phyloP scores from a whole-genome alignment of 179 eudicot genomes.

The Silene coronaria region DNA sequence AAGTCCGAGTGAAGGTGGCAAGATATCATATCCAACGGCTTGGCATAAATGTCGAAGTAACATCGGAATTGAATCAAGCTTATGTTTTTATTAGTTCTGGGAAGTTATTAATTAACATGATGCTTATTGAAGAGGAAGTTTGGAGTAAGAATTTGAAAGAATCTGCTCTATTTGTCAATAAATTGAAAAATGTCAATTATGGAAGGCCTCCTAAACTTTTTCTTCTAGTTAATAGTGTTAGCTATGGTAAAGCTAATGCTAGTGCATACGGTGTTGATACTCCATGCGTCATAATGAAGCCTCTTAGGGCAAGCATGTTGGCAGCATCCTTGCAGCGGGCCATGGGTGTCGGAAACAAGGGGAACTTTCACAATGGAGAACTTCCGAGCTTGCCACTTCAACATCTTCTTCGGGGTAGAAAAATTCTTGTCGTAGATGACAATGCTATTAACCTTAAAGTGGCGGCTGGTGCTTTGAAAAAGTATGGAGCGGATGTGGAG shows the following conservation, averaged over 20 bases:
- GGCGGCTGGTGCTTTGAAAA: slow-evolving; percentile 74
- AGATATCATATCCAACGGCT: slow-evolving; percentile 69
- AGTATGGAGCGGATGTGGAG: slow-evolving; percentile 84
- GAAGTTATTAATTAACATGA: slow-evolving; percentile 35
- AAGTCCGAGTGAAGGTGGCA: slow-evolving; percentile 68
- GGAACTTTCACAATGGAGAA: slow-evolving; percentile 37
- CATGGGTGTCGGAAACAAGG: slow-evolving; percentile 62
- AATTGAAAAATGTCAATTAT: slow-evolving; percentile 26
- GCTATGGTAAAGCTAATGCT: slow-evolving; percentile 29
- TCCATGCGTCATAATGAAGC: slow-evolving; percentile 59
- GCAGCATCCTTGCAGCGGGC: slow-evolving; percentile 70
- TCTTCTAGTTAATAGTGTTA: slow-evolving; percentile 47
- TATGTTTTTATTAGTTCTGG: slow-evolving; percentile 30
- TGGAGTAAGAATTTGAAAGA: slow-evolving; percentile 50
- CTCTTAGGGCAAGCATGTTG: slow-evolving; percentile 71
- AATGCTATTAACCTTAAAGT: slow-evolving; percentile 66
- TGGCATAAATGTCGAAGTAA: slow-evolving; percentile 62
- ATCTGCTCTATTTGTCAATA: slow-evolving; percentile 26
- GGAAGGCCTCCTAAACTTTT: slow-evolving; percentile 49
- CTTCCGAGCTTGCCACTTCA: slow-evolving; percentile 35
- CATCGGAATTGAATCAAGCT: slow-evolving; percentile 45
- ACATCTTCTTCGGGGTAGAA: slow-evolving; percentile 58
- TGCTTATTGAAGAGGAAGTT: slow-evolving; percentile 64
- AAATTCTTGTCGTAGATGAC: slow-evolving; percentile 78
- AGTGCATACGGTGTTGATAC: slow-evolving; percentile 28